Conservation (phyloP, 495 filamentous ascomycete genomes). For the Aspergillus coremiiformis region DNA sequence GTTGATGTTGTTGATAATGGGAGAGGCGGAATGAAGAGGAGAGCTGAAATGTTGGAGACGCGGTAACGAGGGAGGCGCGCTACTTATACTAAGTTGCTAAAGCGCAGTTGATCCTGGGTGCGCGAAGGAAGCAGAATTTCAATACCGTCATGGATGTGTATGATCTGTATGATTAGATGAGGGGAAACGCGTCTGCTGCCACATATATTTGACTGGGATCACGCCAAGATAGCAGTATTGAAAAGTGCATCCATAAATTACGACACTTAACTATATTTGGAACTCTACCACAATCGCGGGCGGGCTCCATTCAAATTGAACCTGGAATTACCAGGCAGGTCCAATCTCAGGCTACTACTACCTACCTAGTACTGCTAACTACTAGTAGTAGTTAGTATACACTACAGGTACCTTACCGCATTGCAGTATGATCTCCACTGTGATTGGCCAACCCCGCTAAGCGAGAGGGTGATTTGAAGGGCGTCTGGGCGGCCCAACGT, state of each 20-base stretch:
- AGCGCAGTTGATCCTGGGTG: constrained; percentile 39
- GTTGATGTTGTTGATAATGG: constrained; percentile 20
- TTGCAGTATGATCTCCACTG: constrained; percentile 26
- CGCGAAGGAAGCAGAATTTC: constrained; percentile 43
- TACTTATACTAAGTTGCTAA: constrained; percentile 48
- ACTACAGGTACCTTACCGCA: constrained; percentile 9
- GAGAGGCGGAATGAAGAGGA: constrained; percentile 31
- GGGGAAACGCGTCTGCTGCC: constrained; percentile 21
- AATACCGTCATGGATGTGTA: constrained; percentile 38
- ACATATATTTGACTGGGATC: constrained; percentile 12
- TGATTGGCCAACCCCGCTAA: constrained; percentile 41
- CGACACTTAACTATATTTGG: constrained; percentile 27
- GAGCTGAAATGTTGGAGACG: constrained; percentile 33
- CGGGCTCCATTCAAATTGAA: too few relatives aligned
- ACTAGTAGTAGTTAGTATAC: too few relatives aligned
- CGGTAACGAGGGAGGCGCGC: constrained; percentile 39
- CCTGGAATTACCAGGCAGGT: too few relatives aligned
- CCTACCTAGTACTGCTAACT: too few relatives aligned
- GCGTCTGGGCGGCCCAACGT: constrained; percentile 34
- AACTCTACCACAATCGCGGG: constrained; percentile 10
- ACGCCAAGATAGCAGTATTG: constrained; percentile 18
- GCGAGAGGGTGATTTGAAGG: constrained; percentile 46
- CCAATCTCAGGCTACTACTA: too few relatives aligned
- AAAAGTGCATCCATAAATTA: constrained; percentile 20
- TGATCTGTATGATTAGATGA: constrained; percentile 46